Conservation (phyloP, 345 rosid species). For the Erucastrum elatum region DNA sequence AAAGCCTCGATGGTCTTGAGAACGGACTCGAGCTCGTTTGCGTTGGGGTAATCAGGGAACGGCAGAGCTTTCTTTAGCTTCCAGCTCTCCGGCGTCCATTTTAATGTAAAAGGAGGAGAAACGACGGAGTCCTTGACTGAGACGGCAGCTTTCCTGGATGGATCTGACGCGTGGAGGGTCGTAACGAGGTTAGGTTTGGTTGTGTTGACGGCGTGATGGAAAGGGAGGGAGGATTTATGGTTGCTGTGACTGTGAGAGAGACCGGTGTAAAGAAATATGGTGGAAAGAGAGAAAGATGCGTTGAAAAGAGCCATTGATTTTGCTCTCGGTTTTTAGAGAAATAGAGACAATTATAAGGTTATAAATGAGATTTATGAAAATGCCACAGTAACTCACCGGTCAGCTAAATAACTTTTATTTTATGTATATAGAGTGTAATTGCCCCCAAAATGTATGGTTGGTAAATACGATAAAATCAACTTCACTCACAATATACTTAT, state of each 20-base stretch:
- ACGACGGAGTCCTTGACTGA: slow-evolving; percentile 33
- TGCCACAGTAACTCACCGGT: no score
- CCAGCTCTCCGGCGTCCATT: slow-evolving; percentile 57
- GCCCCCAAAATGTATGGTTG: not conserved
- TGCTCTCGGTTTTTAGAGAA: not conserved
- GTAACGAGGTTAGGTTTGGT: slow-evolving; percentile 34
- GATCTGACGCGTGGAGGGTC: slow-evolving; percentile 52
- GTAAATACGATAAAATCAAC: not conserved
- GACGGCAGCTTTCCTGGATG: slow-evolving; percentile 34
- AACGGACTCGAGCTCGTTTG: slow-evolving; percentile 44
- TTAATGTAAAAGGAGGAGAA: slow-evolving; percentile 13
- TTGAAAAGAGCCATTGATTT: slow-evolving; percentile 56
- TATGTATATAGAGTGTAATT: no score
- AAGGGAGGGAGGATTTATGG: slow-evolving; percentile 33
- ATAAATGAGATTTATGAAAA: no score
- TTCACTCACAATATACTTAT: not conserved
- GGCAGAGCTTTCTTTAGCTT: slow-evolving; percentile 48
- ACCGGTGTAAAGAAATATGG: slow-evolving; percentile 32
- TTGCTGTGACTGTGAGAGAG: slow-evolving; percentile 29
- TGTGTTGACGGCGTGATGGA: slow-evolving; percentile 32
- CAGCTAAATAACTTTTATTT: no score
- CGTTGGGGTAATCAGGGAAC: slow-evolving; percentile 53
- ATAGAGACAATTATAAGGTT: no score
- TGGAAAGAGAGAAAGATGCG: slow-evolving; percentile 39
- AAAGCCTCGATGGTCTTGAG: slow-evolving; percentile 48